A percentile compares a stretch with the other conserved stretches of the same genome.
Evolutionary conservation across 1,139 yeast genomes (phyloP).

Genomic region (Kluyveromyces sp.): DNA sequence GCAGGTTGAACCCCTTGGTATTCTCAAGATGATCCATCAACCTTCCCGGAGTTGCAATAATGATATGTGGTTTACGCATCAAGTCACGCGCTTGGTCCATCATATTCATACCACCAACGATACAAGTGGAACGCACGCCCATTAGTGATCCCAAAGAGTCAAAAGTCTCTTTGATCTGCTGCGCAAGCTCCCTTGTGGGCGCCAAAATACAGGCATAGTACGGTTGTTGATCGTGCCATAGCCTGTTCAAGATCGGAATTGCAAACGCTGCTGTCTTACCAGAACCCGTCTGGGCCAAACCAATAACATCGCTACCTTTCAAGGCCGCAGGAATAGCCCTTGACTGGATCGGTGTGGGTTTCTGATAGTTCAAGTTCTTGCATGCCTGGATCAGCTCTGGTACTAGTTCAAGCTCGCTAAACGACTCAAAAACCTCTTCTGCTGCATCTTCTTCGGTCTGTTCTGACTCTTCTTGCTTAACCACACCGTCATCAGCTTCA

Average conservation of each 20-base stretch:
- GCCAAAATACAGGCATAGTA: constrained; percentile 86
- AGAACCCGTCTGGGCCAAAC: constrained; percentile 78
- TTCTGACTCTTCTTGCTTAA: neutral
- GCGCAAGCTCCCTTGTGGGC: constrained; percentile 96
- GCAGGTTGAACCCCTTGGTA: constrained; percentile 83
- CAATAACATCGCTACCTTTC: constrained; percentile 76
- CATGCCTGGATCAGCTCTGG: constrained; percentile 82
- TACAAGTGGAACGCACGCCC: constrained; percentile 82
- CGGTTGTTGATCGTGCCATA: constrained; percentile 85
- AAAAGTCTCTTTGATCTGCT: constrained; percentile 91
- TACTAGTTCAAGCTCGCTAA: constrained; percentile 53
- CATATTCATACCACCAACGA: constrained; percentile 98
- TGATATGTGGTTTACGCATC: constrained; percentile 86
- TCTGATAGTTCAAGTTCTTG: constrained; percentile 53
- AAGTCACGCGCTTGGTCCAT: constrained; percentile 95
- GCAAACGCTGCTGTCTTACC: constrained; percentile 87
- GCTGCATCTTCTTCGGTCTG: constrained; percentile 11
- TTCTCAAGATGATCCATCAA: constrained; percentile 91
- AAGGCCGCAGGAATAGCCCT: constrained; percentile 90
- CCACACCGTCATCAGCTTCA: constrained; percentile 7
- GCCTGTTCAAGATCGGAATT: constrained; percentile 80
- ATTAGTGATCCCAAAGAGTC: constrained; percentile 86
- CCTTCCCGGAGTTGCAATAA: constrained; percentile 97
- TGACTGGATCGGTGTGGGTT: constrained; percentile 86
- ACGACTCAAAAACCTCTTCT: constrained; percentile 29